These are phyloP conservation scores for Acacia confusa DNA, from an alignment of 306 rosid species.

Conservation along the genomic window DNA sequence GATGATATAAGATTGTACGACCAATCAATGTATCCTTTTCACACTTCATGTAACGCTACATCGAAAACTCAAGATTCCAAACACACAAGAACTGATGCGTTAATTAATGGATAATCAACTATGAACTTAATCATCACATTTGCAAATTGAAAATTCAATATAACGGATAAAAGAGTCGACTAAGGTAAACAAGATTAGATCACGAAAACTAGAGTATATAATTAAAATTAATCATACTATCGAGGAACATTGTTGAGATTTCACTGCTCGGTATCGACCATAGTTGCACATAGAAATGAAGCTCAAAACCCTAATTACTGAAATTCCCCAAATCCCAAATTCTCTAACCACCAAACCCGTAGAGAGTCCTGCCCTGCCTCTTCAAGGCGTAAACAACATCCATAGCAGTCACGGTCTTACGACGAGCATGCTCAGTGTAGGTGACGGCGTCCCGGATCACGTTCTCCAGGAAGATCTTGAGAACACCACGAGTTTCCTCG, in stretches of 20 bases:
- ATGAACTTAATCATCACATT: neutral
- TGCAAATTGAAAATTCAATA: neutral
- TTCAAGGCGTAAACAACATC: slow-evolving; percentile 61
- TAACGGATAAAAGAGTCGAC: neutral
- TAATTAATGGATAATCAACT: no score
- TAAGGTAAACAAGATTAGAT: neutral
- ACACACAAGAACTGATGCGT: no score
- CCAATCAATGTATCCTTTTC: no score
- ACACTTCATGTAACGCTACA: no score
- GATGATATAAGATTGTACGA: no score
- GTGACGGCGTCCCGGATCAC: slow-evolving; percentile 60
- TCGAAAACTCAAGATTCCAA: no score
- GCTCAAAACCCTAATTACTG: neutral
- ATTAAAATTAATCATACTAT: neutral
- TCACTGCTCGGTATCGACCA: slow-evolving; percentile 22
- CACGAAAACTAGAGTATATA: neutral
- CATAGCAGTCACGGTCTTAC: slow-evolving; percentile 63
- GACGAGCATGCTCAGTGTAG: slow-evolving; percentile 68
- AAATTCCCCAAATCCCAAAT: neutral
- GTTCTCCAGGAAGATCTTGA: slow-evolving; percentile 59
- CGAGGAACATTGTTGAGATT: neutral
- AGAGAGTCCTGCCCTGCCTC: slow-evolving; percentile 67
- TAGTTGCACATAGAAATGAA: neutral
- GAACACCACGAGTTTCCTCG: slow-evolving; percentile 61
- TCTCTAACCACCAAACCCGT: slow-evolving; percentile 54